Evolutionary conservation across 2,329 filamentous ascomycete genomes (phyloP), one percentile per base, ranked within the genome.

Genomic region (Trichoderma sp.): DNA sequence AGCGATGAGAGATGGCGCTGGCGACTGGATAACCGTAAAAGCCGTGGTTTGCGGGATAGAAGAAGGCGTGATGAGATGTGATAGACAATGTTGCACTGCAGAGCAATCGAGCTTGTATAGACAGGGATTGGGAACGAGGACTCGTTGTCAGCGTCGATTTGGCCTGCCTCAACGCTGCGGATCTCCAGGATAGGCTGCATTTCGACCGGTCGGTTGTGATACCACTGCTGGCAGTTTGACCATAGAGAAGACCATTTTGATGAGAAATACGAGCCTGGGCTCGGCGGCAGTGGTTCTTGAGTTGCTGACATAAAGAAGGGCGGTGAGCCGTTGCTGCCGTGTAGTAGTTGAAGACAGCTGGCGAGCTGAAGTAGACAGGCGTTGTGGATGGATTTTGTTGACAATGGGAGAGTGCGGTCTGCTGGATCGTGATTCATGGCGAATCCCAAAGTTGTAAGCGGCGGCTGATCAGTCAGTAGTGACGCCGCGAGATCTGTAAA

Each of bases 61-160:
- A 75, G 66, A 14, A 73, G 70, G 14, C 74, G 69, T 10, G 72
- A 72, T 7, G 70, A 68, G 13, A 73, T 72, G 70, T 75, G 73
- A 46, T 73, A 72, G 2, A 68, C 65, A 26, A 70, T 58, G 24
- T 74, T 73, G 26, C 71, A 70, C 16, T 71, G 71, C 1, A 75
- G 67, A 6, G 70, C 73, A 10, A 73, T 70, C 10, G 72, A 71
- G 39, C 66, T 73, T 1, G 72, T 73, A 49, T 71, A 74, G 11
- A 74, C 59, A 13, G 71, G 70, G 13, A 73, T 71, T 16, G 73
- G 71, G 13, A 74, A 74, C 7, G 73, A 72, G 2, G 71, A 69
- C 24, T 65, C 46, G 18, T 71, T 70, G 18, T 66, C 37, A 4
- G 69, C 49, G 39, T 73, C 70, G 14, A 71, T 71, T 56, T 68